Evolutionary conservation across 1,284 basidiomycete species (phyloP).

Genomic region (Uromyces viciae-fabae): DNA sequence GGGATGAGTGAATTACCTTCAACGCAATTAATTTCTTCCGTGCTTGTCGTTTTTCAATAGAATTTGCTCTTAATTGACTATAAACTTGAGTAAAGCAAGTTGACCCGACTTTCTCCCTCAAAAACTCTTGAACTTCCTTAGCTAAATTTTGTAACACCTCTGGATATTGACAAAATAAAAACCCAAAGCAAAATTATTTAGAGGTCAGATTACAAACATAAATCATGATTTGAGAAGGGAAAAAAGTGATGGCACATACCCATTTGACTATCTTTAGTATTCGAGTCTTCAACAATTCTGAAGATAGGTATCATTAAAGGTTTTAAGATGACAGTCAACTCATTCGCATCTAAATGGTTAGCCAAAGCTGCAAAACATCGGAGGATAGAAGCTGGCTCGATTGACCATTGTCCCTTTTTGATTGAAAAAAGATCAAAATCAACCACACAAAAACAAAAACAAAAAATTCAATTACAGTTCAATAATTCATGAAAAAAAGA

Average conservation of each 20-base stretch:
- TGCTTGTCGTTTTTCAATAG: slow-evolving; percentile 67
- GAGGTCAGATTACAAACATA: not conserved
- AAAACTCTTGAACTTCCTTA: slow-evolving; percentile 77
- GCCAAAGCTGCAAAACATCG: slow-evolving; percentile 93
- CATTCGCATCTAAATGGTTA: slow-evolving; percentile 63
- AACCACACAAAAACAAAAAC: not conserved
- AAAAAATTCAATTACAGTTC: too few relatives aligned
- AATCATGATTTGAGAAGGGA: not conserved
- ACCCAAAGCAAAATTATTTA: not conserved
- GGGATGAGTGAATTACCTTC: slow-evolving; percentile 58
- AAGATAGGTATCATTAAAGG: slow-evolving; percentile 84
- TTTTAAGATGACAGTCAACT: slow-evolving; percentile 68
- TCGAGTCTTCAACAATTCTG: slow-evolving; percentile 79
- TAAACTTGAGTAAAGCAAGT: slow-evolving; percentile 75
- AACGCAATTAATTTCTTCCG: slow-evolving; percentile 67
- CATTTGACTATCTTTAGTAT: slow-evolving; percentile 70
- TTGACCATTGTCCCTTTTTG: slow-evolving; percentile 71
- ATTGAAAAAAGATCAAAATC: slow-evolving; percentile 4
- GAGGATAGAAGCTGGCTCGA: slow-evolving; percentile 72
- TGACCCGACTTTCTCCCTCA: slow-evolving; percentile 79
- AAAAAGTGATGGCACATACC: slow-evolving; percentile 60
- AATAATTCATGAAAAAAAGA: not conserved
- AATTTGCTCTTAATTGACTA: slow-evolving; percentile 71
- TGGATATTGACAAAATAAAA: slow-evolving; percentile 54
- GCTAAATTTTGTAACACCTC: slow-evolving; percentile 79